Conservation (phyloP, 2,329 filamentous ascomycete species). For the Clarireedia paspali region DNA sequence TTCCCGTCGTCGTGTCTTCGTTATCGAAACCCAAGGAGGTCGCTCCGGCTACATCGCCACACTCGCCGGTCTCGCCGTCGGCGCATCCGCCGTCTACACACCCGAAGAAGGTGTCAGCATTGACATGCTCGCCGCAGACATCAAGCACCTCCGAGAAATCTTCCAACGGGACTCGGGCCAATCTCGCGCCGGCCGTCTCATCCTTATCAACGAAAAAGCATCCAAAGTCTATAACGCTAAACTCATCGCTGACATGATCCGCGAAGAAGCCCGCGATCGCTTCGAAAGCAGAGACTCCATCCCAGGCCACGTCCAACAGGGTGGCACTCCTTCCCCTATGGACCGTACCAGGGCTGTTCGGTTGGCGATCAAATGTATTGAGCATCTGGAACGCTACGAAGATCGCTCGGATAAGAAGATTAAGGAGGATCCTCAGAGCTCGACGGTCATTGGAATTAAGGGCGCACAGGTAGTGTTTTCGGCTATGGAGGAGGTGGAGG, state of each 20-base stretch:
- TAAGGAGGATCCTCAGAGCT: constrained; percentile 63
- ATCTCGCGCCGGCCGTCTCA: constrained; percentile 83
- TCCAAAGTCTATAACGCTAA: constrained; percentile 87
- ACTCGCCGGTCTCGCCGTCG: constrained; percentile 82
- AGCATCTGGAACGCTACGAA: constrained; percentile 77
- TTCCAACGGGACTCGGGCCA: constrained; percentile 83
- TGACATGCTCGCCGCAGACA: constrained; percentile 86
- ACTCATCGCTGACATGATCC: constrained; percentile 91
- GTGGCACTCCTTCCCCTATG: constrained; percentile 89
- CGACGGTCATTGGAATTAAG: constrained; percentile 84
- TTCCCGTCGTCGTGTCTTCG: constrained; percentile 87
- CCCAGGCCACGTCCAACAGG: constrained; percentile 90
- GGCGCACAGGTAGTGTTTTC: constrained; percentile 86
- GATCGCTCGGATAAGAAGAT: constrained; percentile 60
- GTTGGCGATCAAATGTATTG: constrained; percentile 87
- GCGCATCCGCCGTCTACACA: constrained; percentile 89
- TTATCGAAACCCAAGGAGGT: constrained; percentile 95
- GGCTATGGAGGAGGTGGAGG: constrained; percentile 72
- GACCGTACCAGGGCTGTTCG: constrained; percentile 88
- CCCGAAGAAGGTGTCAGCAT: constrained; percentile 93
- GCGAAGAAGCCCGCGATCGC: constrained; percentile 81
- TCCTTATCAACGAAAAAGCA: constrained; percentile 94
- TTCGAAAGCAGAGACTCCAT: constrained; percentile 92
- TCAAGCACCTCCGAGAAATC: constrained; percentile 77
- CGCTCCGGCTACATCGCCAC: constrained; percentile 91